These are phyloP conservation scores for Hansenula sp. DNA, from an alignment of 1,139 yeast species.

Conservation along the genomic window DNA sequence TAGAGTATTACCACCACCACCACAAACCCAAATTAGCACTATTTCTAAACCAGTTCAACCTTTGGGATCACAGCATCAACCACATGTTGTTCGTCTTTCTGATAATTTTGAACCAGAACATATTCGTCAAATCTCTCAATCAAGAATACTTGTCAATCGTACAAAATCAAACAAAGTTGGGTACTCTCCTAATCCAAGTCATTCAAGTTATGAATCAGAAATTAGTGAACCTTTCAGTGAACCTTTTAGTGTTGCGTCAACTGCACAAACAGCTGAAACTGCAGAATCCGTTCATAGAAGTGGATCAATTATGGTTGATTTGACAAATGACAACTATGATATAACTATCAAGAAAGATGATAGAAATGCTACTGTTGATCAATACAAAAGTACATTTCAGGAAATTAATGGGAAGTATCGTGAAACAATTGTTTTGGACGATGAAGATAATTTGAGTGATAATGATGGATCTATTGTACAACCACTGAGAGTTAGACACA, in stretches of 20 bases:
- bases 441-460: slow-evolving; percentile 8
- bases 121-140: slow-evolving; percentile 4
- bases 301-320: slow-evolving; percentile 27
- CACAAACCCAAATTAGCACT: neutral
- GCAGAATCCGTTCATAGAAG: slow-evolving; percentile 2
- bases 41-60: slow-evolving; percentile 3
- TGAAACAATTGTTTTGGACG: slow-evolving; percentile 36
- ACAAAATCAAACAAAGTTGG: neutral
- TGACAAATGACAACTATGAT: slow-evolving; percentile 39
- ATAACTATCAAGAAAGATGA: slow-evolving; percentile 33
- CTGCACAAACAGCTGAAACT: slow-evolving; percentile 4
- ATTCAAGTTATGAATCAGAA: slow-evolving; percentile 20
- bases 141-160: neutral
- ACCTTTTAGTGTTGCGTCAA: slow-evolving; percentile 7
- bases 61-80: slow-evolving; percentile 8
- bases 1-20: neutral
- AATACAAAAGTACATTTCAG: slow-evolving; percentile 39
- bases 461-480: neutral
- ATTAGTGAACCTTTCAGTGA: slow-evolving; percentile 18
- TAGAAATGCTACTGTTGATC: slow-evolving; percentile 23
- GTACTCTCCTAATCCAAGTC: slow-evolving; percentile 14
- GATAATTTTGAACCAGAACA: slow-evolving; percentile 9
- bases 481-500: slow-evolving; percentile 1
- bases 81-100: slow-evolving; percentile 3
- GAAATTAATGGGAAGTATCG: slow-evolving; percentile 38